These are phyloP conservation scores for Didymella pinodella DNA, from an alignment of 2,329 filamentous ascomycete genomes.

Conservation along the genomic window DNA sequence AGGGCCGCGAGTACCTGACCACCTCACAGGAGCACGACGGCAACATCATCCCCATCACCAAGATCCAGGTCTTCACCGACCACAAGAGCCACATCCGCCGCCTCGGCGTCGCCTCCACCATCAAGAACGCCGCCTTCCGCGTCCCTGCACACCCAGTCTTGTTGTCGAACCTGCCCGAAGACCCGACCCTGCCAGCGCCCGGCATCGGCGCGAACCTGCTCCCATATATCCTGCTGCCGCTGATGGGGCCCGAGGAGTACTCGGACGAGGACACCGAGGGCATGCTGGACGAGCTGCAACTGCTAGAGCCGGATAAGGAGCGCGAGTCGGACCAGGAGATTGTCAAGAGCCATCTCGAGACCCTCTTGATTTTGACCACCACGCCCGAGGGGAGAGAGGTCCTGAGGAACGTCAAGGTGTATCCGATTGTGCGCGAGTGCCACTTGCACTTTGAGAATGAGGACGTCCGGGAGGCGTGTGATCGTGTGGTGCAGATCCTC, in stretches of 20 bases:
- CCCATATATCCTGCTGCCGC: slow-evolving; percentile 86
- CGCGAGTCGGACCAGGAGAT: slow-evolving; percentile 80
- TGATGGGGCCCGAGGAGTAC: slow-evolving; percentile 89
- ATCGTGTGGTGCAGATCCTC: slow-evolving; percentile 86
- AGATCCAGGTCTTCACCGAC: slow-evolving; percentile 93
- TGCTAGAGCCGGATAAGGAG: slow-evolving; percentile 87
- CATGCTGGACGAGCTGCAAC: slow-evolving; percentile 90
- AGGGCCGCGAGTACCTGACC: slow-evolving; percentile 78
- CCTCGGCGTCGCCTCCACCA: slow-evolving; percentile 92
- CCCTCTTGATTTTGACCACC: slow-evolving; percentile 81
- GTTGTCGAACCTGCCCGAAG: slow-evolving; percentile 56
- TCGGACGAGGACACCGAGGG: slow-evolving; percentile 82
- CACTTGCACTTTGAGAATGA: slow-evolving; percentile 82
- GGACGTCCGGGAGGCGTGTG: slow-evolving; percentile 81
- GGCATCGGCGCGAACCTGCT: slow-evolving; percentile 80
- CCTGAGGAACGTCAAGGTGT: slow-evolving; percentile 80
- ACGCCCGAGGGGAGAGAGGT: slow-evolving; percentile 77
- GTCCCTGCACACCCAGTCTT: slow-evolving; percentile 74
- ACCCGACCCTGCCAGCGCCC: slow-evolving; percentile 48
- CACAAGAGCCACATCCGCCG: slow-evolving; percentile 83
- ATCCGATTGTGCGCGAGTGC: slow-evolving; percentile 86
- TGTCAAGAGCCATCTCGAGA: slow-evolving; percentile 88
- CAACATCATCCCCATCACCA: slow-evolving; percentile 83
- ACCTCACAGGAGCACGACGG: slow-evolving; percentile 77
- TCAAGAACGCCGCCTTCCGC: slow-evolving; percentile 94